A percentile compares a stretch with the other conserved stretches of the same genome.
Evolutionary conservation across 192 early-diverging fungal genomes (phyloP).

Genomic region (Chytriomyces sp.): DNA sequence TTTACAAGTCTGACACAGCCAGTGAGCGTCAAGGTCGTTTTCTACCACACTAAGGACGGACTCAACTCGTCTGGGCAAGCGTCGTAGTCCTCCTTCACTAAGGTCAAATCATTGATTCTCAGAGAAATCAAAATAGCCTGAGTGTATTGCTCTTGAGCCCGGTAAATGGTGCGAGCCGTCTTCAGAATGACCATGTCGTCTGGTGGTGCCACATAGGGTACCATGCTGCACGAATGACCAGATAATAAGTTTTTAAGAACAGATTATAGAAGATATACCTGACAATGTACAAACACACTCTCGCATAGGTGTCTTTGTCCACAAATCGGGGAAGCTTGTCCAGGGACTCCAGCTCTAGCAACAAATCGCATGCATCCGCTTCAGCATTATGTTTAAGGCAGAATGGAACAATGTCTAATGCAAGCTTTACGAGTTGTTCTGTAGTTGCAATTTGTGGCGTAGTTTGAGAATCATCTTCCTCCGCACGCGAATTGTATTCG

Average conservation of each 20-base stretch:
- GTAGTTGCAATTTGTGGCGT: constrained; percentile 35
- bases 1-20: constrained; percentile 62
- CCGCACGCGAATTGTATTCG: constrained; percentile 73
- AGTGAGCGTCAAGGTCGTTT: background rate
- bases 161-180: constrained; percentile 90
- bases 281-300: constrained; percentile 94
- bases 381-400: constrained; percentile 97
- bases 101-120: constrained; percentile 74
- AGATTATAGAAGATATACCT: constrained; percentile 67
- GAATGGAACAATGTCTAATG: constrained; percentile 88
- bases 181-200: constrained; percentile 82
- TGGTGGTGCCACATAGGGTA: constrained; percentile 87
- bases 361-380: constrained; percentile 95
- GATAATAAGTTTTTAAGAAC: constrained; percentile 34
- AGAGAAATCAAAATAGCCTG: constrained; percentile 87
- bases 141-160: constrained; percentile 75
- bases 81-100: constrained; percentile 87
- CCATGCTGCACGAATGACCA: constrained; percentile 33
- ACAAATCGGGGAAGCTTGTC: constrained; percentile 80
- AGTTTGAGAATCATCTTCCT: constrained; percentile 35
- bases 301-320: constrained; percentile 88
- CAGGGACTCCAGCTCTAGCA: constrained; percentile 86
- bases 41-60: constrained; percentile 39
- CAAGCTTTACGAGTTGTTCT: constrained; percentile 72
- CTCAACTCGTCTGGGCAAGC: constrained; percentile 77